Evolutionary conservation across 1,139 yeast genomes (phyloP).

Genomic region (Pichiaceae sp.): DNA sequence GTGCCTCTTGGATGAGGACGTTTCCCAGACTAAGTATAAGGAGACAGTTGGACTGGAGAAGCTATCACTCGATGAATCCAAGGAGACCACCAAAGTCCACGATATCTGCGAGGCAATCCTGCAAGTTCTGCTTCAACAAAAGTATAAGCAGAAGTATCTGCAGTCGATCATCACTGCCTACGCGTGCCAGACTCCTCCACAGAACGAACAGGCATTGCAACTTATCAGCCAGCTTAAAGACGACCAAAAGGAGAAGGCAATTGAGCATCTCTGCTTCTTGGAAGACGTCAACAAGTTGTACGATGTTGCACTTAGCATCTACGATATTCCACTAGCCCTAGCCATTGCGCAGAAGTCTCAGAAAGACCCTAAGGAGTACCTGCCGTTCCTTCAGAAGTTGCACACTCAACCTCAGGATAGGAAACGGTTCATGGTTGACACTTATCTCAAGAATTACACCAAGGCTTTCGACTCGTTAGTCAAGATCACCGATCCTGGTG

Average conservation of each 20-base stretch:
- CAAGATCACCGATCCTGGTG: slow-evolving; percentile 33
- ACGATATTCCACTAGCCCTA: slow-evolving; percentile 74
- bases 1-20: slow-evolving; percentile 82
- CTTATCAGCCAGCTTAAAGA: slow-evolving; percentile 45
- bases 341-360: slow-evolving; percentile 92
- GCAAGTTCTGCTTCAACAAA: slow-evolving; percentile 42
- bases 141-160: slow-evolving; percentile 49
- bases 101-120: slow-evolving; percentile 68
- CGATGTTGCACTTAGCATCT: slow-evolving; percentile 71
- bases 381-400: slow-evolving; percentile 81
- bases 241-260: slow-evolving; percentile 51
- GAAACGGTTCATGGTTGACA: slow-evolving; percentile 72
- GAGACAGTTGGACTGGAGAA: slow-evolving; percentile 44
- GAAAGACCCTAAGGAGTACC: slow-evolving; percentile 93
- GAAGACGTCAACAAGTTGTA: slow-evolving; percentile 84
- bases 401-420: slow-evolving; percentile 61
- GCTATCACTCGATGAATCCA: slow-evolving; percentile 4
- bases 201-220: slow-evolving; percentile 62
- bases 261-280: slow-evolving; percentile 81
- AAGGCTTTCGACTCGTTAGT: slow-evolving; percentile 65
- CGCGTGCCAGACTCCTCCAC: slow-evolving; percentile 88
- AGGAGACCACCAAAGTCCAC: slow-evolving; percentile 47
- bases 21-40: slow-evolving; percentile 69
- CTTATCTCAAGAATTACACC: slow-evolving; percentile 55
- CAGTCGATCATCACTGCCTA: slow-evolving; percentile 85